phyloP scores from a whole-genome alignment of 148 eudicot genomes.

The Arbutus unedo region DNA sequence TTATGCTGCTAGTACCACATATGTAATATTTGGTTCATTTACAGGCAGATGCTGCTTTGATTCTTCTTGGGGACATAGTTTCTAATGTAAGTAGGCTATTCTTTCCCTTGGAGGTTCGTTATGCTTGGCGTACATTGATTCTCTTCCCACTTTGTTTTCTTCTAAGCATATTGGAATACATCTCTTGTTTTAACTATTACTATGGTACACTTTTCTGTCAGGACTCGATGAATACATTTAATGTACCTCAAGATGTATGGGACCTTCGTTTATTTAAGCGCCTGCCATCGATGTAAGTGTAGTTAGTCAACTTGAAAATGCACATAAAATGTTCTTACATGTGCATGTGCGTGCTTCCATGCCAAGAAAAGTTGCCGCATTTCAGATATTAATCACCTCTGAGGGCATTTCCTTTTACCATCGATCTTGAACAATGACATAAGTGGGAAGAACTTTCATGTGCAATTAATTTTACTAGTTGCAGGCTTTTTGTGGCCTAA shows the following conservation, averaged over 20 bases:
- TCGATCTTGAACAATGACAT: neutral
- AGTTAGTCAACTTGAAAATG: neutral
- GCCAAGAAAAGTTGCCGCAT: neutral
- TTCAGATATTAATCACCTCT: neutral
- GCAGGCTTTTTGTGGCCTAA: neutral
- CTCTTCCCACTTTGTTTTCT: conserved; percentile 2
- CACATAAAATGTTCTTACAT: too few species aligned
- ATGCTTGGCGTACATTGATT: neutral
- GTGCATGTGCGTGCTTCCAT: neutral
- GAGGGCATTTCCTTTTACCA: neutral
- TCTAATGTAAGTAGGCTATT: conserved; percentile 43
- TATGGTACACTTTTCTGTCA: conserved; percentile 26
- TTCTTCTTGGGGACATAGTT: conserved; percentile 66
- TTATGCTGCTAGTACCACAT: neutral
- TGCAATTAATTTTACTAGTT: neutral
- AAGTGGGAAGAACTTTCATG: neutral
- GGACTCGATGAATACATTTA: conserved; percentile 58
- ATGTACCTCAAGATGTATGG: conserved; percentile 79
- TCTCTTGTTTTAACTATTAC: conserved; percentile 9
- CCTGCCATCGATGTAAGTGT: conserved; percentile 68
- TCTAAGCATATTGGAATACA: neutral
- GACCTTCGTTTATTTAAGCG: conserved; percentile 76
- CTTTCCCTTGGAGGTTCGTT: neutral
- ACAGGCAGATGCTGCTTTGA: conserved; percentile 91
- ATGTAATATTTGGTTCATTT: conserved; percentile 13